These are phyloP conservation scores for Tuber magnatum DNA, from an alignment of 495 filamentous ascomycete genomes.

Conservation along the genomic window DNA sequence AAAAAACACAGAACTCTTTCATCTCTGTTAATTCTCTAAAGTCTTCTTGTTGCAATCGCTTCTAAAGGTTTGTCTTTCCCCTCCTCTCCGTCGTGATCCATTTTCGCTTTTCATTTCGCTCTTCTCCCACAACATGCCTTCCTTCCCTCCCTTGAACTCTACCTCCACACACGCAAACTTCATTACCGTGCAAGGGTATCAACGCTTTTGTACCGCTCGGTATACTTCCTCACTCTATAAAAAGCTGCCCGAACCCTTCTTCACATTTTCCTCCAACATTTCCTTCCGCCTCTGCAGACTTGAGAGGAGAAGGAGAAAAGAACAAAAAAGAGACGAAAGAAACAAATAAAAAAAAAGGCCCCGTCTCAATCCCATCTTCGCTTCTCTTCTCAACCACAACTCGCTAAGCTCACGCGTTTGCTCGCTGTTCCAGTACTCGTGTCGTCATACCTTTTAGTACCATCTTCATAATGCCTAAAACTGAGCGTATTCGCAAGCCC, in stretches of 20 bases:
- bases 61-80: conserved; percentile 36
- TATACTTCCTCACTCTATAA: not conserved
- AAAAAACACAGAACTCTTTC: conserved; percentile 38
- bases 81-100: conserved; percentile 25
- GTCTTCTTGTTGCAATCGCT: conserved; percentile 20
- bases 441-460: conserved; percentile 42
- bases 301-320: not conserved
- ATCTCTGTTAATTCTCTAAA: conserved; percentile 26
- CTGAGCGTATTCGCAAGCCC: conserved; percentile 55
- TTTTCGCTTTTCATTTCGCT: conserved; percentile 17
- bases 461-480: conserved; percentile 67
- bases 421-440: not conserved
- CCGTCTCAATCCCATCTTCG: not conserved
- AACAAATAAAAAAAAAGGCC: not conserved
- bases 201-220: not conserved
- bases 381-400: not conserved
- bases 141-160: conserved; percentile 32
- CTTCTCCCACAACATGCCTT: not conserved
- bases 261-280: conserved; percentile 4
- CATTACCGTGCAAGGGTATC: not conserved
- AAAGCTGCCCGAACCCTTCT: not conserved
- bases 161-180: conserved; percentile 13
- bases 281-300: not conserved
- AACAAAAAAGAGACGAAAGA: not conserved
- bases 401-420: conserved; percentile 23